phyloP scores from a whole-genome alignment of 2,329 filamentous ascomycete species.

The Ophiostoma piceae region DNA sequence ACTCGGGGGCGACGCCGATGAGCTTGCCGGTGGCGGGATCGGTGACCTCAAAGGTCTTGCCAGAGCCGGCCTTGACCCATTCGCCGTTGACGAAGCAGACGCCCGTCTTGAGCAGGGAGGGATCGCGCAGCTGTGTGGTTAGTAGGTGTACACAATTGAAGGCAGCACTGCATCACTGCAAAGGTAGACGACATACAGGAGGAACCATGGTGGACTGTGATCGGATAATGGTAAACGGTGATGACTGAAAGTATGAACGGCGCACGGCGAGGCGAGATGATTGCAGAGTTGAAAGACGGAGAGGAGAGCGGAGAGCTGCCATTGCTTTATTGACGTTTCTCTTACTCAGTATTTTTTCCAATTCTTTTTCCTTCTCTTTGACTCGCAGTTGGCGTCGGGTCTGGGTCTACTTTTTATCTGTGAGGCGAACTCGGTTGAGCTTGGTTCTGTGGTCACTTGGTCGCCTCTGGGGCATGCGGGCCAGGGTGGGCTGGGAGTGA shows the following conservation, averaged over 20 bases:
- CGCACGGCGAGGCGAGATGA: constrained; percentile 24
- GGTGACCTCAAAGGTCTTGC: constrained; percentile 83
- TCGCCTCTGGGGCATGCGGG: not conserved
- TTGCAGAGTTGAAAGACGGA: constrained; percentile 21
- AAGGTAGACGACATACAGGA: constrained; percentile 34
- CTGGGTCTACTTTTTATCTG: constrained; percentile 18
- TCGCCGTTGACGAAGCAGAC: constrained; percentile 84
- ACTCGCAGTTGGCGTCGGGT: constrained; percentile 14
- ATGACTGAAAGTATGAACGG: constrained; percentile 32
- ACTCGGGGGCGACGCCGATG: constrained; percentile 82
- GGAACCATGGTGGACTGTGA: constrained; percentile 45
- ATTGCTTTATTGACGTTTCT: constrained; percentile 16
- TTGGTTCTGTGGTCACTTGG: not conserved
- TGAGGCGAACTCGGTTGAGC: constrained; percentile 12
- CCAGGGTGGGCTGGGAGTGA: not conserved
- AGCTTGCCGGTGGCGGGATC: constrained; percentile 78
- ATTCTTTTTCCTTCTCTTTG: not conserved
- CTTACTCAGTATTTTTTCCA: not conserved
- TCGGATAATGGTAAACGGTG: constrained; percentile 29
- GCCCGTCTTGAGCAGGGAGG: constrained; percentile 76
- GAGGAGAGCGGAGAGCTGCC: constrained; percentile 20
- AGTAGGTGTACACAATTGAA: not conserved
- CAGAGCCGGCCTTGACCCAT: constrained; percentile 80
- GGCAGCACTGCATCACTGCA: not conserved
- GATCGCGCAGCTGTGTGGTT: constrained; percentile 62